These are phyloP conservation scores for Blastocladiella britannica DNA, from an alignment of 192 early-diverging fungal genomes.

Conservation along the genomic window DNA sequence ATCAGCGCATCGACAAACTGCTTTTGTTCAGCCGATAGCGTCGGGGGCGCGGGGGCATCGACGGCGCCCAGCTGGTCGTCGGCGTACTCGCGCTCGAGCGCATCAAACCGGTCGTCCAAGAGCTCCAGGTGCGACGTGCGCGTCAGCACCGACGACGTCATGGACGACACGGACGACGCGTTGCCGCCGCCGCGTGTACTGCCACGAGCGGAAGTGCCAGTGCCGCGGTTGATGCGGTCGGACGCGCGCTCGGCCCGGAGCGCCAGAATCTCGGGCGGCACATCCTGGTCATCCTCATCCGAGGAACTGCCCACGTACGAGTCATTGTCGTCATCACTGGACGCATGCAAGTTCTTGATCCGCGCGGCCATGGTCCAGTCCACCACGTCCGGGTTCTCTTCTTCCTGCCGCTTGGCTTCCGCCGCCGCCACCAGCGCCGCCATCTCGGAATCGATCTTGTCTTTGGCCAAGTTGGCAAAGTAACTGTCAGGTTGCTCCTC, in stretches of 20 bases:
- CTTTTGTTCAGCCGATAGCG: background rate
- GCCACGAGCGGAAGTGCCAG: too few species aligned
- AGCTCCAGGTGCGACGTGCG: conserved; percentile 74
- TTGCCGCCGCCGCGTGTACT: conserved; percentile 13
- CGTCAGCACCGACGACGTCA: conserved; percentile 84
- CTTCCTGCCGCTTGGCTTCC: conserved; percentile 25
- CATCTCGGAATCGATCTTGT: conserved; percentile 38
- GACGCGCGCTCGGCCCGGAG: background rate
- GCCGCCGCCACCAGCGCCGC: conserved; percentile 17
- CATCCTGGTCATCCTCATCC: conserved; percentile 15
- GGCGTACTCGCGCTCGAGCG: conserved; percentile 15
- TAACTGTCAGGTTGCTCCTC: conserved; percentile 60
- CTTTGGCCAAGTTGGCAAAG: conserved; percentile 44
- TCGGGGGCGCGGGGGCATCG: conserved; percentile 1
- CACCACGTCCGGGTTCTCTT: conserved; percentile 19
- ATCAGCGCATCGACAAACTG: conserved; percentile 17
- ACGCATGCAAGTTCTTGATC: background rate
- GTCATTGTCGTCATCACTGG: conserved; percentile 3
- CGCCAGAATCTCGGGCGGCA: background rate
- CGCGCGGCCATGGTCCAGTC: conserved; percentile 8
- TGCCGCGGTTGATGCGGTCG: background rate
- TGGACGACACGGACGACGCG: conserved; percentile 44
- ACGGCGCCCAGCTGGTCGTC: conserved; percentile 8
- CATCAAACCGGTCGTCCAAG: conserved; percentile 86
- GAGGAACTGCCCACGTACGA: conserved; percentile 3